Base-by-base conservation (phyloP, 176 grass and related monocot species). In the Oryza nivara region DNA sequence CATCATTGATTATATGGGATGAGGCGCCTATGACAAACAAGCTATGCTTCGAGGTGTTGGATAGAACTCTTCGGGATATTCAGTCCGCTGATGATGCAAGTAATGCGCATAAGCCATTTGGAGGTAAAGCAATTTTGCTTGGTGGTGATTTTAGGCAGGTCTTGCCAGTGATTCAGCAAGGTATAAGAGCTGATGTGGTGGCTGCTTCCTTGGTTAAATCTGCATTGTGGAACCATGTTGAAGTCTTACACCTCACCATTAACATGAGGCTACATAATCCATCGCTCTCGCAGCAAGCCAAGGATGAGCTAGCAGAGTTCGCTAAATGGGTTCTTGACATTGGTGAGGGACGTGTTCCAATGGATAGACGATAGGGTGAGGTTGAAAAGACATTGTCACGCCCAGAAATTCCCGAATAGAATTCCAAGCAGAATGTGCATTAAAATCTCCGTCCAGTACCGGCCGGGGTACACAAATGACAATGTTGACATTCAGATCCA, bases 101-200 rank as follows among this genome's bases (percentile, higher is more conserved):
- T 14, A 25, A 79, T 20, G 38, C 16, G 5, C 0, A 1, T 0
- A 40, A 20, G 3, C 44, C 71, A 4, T 82, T 88, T n/a, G 79
- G 68, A 9, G 75, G 77, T 0, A 36, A 49, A 2, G 44, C 66
- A 0, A 17, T 47, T 2, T 25, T 36, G 0, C 6, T 71, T 4
- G 69, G 52, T 1, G 68, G 69, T 1, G 68, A 83, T 20, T 81
- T 87, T 6, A 9, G 67, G 0, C 77, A 80, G 35, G 43, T 81
- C 3, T 8, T 79, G 0, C 77, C 54, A 22, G 68, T 73, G 52
- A 22, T 80, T 5, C 0, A 56, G 0, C 14, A 1, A 3, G 17
- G 28, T 23, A 23, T 3, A 11, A 2, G 61, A 9, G 9, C 61
- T 22, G 20, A 65, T 23, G n/a, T 65, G 3, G 1, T 65, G 0